Base-by-base conservation (phyloP, 208 protist genomes). In the Trypanosoma vivax region DNA sequence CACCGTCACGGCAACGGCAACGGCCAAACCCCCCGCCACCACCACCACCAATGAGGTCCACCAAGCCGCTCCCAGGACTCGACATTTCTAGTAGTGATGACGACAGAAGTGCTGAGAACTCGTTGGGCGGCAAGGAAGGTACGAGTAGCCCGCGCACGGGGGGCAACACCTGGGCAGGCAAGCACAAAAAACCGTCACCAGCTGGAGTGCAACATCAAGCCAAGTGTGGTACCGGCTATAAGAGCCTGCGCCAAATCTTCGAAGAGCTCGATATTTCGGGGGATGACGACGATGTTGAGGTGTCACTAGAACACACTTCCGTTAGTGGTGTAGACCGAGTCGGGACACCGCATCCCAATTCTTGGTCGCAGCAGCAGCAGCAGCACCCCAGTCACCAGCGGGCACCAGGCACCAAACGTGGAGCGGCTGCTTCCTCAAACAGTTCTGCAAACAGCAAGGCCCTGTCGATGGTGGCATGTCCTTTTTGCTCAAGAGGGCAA, bases 221-320 rank as follows among this genome's bases (percentile, higher is more conserved):
- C 19, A 54, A 54, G 34, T 24, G 18, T 10, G 40, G 31, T 37
- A 18, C 30, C 11, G 42, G 37, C 46, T 47, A 38, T 3, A 11
- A 30, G 35, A 67, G 14, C 21, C 30, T 60, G 25, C 46, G 46
- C 30, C 50, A 67, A 29, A 29, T 67, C 18, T 67, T 67, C 40
- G 51, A 14, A 18, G 27, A 48, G 46, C 55, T 67, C 40, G 34
- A 67, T 23, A 67, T 67, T 1, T 57, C 50, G 13, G 60, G 60
- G 39, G 51, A 53, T 23, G 60, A 67, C 14, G 52, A 47, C n/a
- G 47, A 52, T 14, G 60, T 55, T 1, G 23, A n/a, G 28, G 34
- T 24, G n/a, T n/a, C 21, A 33, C 9, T 52, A 39, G 28, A 42
- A n/a, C 33, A 40, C 21, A 31, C 34, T 1, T 21, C 7, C 13